Evolutionary conservation across 2,329 filamentous ascomycete genomes (phyloP).

Genomic region (Colletotrichum sp.): DNA sequence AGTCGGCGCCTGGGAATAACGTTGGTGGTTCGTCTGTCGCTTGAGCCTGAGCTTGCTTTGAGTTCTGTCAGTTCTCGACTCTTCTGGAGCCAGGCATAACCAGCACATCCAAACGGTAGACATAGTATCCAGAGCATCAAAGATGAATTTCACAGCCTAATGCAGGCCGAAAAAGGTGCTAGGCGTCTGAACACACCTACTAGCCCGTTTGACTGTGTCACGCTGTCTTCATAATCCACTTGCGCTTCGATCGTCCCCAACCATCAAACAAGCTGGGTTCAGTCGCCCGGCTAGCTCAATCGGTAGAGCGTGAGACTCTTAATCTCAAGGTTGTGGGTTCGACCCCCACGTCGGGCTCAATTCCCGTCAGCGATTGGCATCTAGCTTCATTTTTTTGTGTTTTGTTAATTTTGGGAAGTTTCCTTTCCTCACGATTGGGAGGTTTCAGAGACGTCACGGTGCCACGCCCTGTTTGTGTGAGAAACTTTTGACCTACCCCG

Average conservation of each 20-base stretch:
- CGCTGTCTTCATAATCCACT: not conserved
- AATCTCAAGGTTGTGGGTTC: conserved; percentile 65
- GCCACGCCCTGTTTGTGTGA: not conserved
- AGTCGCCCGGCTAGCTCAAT: conserved; percentile 67
- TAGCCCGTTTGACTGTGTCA: not conserved
- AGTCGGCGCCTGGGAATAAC: not conserved
- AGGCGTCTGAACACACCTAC: not conserved
- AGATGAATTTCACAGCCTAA: not conserved
- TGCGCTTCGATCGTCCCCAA: fast-evolving
- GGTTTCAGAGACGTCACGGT: not conserved
- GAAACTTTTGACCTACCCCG: not conserved
- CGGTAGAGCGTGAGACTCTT: conserved; percentile 78
- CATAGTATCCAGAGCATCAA: not conserved
- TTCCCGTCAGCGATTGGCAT: conserved; percentile 3
- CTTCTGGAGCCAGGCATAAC: not conserved
- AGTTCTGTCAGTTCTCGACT: not conserved
- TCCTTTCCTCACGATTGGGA: not conserved
- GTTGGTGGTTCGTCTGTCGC: not conserved
- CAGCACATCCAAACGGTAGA: not conserved
- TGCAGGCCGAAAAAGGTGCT: not conserved
- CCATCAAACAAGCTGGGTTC: not conserved
- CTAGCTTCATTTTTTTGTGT: not conserved
- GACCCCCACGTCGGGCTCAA: conserved; percentile 32
- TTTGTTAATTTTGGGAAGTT: not conserved
- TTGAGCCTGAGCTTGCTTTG: not conserved